Percentiles rank a stretch among this genome's conserved stretches.
phyloP scores from a whole-genome alignment of 2,329 filamentous ascomycete species.

The Tympanopsis confertula region DNA sequence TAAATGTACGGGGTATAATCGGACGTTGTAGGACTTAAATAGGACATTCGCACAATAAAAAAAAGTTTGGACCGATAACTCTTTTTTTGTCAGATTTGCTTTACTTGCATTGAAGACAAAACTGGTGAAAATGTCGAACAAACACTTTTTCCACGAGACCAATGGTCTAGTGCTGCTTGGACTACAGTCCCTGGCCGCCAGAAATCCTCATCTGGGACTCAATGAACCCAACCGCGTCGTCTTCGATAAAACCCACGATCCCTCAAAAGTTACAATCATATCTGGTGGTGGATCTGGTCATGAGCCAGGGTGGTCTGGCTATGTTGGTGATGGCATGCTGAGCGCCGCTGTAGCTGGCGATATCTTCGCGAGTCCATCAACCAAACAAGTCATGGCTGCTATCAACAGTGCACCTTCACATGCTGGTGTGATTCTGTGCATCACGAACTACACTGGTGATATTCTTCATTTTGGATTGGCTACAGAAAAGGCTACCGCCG shows the following conservation, averaged over 20 bases:
- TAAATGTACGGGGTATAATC: no score
- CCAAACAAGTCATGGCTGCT: conserved; percentile 48
- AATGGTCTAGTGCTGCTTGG: no score
- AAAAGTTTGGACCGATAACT: no score
- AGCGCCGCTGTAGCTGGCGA: conserved; percentile 48
- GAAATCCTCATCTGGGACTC: conserved; percentile 35
- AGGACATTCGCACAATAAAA: no score
- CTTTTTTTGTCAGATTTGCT: no score
- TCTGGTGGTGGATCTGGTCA: conserved; percentile 44
- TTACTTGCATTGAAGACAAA: no score
- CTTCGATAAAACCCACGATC: conserved; percentile 31
- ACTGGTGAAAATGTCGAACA: no score
- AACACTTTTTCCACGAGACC: no score
- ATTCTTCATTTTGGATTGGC: conserved; percentile 51
- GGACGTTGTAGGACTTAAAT: no score
- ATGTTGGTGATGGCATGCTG: conserved; percentile 51
- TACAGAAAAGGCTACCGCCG: conserved; percentile 42
- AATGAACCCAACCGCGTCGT: conserved; percentile 39
- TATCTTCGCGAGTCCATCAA: conserved; percentile 52
- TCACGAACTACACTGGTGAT: conserved; percentile 56
- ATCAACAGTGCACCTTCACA: conserved; percentile 41
- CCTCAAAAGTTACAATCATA: conserved; percentile 34
- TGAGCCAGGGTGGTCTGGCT: conserved; percentile 53
- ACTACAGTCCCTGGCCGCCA: no score
- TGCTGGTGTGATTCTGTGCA: conserved; percentile 44